Base-by-base conservation (phyloP, 768 basidiomycete species). In the Sistotremastrum suecicum region DNA sequence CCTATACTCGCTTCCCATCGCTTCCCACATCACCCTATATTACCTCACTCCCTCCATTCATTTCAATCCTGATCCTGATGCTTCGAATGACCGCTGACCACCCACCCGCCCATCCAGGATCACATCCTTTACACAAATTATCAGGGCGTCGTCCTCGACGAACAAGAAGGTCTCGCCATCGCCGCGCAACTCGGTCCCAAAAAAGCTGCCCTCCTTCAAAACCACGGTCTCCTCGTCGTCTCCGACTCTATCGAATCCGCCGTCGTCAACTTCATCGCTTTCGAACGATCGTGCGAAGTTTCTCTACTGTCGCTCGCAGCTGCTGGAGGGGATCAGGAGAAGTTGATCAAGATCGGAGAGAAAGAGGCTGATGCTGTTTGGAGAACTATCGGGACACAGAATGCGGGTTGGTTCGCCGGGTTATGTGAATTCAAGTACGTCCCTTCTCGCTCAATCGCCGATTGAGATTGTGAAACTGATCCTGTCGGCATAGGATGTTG, bases 211-310 rank as follows among this genome's bases (percentile, higher is more conserved):
- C 68, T 70, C 34, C 55, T 69, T 39, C 66, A 67, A 48, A 71
- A 69, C 46, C 35, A 53, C 51, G 60, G 59, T 1, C 43, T 57
- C 29, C 51, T 60, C 7, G 51, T 63, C 50, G 69, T 64, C 7
- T 63, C 65, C 1, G 44, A 59, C 12, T 61, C 67, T 4, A 66
- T 71, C 38, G 69, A 71, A 46, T 67, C 66, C 34, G 65, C 68
- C 20, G 60, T 67, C 7, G 58, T 63, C 53, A 63, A 67, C 45
- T 70, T 67, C 51, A 61, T 60, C 30, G 57, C 64, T 12, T 54
- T 70, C 40, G 72, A 74, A 51, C 63, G 64, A 39, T 60, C 64
- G 5, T 74, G 72, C 53, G 64, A 71, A 44, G 67, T 68, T 32
- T 68, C 69, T 51, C 60, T 74, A 5, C 55, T 72, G 45, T 66